phyloP scores from a whole-genome alignment of 148 eudicot species.

The Camellia sinensis region DNA sequence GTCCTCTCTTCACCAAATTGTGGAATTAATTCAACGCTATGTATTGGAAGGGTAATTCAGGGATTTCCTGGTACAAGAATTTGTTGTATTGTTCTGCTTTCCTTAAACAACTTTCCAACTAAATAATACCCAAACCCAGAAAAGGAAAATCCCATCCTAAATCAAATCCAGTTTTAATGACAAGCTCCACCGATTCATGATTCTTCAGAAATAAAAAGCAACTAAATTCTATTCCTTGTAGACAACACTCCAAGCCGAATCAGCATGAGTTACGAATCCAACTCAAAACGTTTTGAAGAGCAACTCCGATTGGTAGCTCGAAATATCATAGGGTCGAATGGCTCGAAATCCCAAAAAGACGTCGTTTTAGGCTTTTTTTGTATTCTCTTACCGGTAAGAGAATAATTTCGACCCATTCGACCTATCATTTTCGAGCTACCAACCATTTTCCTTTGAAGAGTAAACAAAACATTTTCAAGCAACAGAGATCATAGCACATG shows the following conservation, averaged over 20 bases:
- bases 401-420: no score
- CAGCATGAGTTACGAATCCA: background rate
- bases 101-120: background rate
- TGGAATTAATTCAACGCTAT: background rate
- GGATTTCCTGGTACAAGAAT: background rate
- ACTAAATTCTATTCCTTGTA: no score
- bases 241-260: no score
- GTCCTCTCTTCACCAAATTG: background rate
- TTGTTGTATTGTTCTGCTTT: background rate
- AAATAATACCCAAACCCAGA: background rate
- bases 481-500: background rate
- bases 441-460: no score
- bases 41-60: background rate
- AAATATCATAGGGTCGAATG: no score
- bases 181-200: background rate
- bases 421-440: no score
- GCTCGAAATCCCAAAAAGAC: no score
- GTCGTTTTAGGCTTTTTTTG: no score
- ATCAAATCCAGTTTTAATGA: background rate
- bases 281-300: background rate
- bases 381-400: no score
- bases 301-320: no score
- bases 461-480: background rate
- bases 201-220: no score
- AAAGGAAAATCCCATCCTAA: background rate